phyloP scores from a whole-genome alignment of 805 yeast genomes.

The Kodamaea kakaduensis region DNA sequence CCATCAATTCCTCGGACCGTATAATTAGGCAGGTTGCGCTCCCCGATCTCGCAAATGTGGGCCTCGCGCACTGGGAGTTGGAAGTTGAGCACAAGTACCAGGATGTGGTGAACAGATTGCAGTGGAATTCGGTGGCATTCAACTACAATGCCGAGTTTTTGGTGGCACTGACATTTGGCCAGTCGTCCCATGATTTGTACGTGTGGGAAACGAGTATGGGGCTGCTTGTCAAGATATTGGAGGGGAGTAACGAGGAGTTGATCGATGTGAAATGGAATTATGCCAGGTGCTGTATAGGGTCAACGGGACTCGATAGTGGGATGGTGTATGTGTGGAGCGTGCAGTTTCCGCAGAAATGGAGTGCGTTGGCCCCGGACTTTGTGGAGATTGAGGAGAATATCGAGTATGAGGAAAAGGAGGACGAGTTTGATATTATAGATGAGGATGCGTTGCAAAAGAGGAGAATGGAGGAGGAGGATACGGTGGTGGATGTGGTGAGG shows the following conservation, averaged over 20 bases:
- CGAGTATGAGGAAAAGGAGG: slow-evolving; percentile 82
- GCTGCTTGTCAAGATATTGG: slow-evolving; percentile 80
- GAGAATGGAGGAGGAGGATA: slow-evolving; percentile 60
- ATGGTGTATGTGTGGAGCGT: slow-evolving; percentile 78
- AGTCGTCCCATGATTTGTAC: slow-evolving; percentile 80
- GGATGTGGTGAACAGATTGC: slow-evolving; percentile 82
- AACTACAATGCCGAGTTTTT: slow-evolving; percentile 75
- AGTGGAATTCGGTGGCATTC: slow-evolving; percentile 80
- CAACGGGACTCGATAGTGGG: slow-evolving; percentile 86
- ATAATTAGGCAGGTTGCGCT: slow-evolving; percentile 60
- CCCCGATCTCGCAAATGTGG: slow-evolving; percentile 39
- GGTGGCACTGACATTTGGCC: slow-evolving; percentile 84
- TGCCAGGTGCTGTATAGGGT: slow-evolving; percentile 65
- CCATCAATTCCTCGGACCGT: slow-evolving; percentile 74
- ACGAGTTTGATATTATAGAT: slow-evolving; percentile 80
- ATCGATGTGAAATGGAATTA: slow-evolving; percentile 86
- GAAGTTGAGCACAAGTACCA: slow-evolving; percentile 79
- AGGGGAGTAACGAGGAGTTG: slow-evolving; percentile 87
- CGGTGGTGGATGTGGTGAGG: slow-evolving; percentile 60
- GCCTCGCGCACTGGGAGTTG: slow-evolving; percentile 40
- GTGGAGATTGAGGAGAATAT: slow-evolving; percentile 91
- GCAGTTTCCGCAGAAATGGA: slow-evolving; percentile 87
- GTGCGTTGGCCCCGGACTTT: slow-evolving; percentile 94
- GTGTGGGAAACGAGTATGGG: slow-evolving; percentile 92
- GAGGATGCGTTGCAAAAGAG: slow-evolving; percentile 62